Base-by-base conservation (phyloP, 2,329 filamentous ascomycete species). In the Leptodontidium sp. region DNA sequence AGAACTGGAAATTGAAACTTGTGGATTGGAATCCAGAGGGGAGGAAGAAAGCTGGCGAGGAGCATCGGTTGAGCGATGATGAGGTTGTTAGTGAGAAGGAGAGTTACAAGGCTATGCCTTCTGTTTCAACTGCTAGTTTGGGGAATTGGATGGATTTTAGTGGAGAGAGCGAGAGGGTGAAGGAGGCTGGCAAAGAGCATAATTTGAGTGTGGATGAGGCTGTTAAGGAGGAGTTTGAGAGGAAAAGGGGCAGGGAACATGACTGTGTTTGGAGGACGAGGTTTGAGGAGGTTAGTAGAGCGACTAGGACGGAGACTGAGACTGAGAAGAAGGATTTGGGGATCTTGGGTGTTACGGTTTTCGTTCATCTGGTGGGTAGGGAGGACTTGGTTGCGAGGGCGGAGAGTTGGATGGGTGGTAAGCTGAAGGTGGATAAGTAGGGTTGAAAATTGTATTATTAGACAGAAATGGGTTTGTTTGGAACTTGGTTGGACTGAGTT, bases 341-440 rank as follows among this genome's bases (percentile, higher is more conserved):
- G 1, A 68, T 77, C 17, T 64, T 61, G 32, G 74, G 76, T 2
- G 55, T 78, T 40, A 77, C 74, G 2, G 63, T 77, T 59, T 47
- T 72, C 11, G 29, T 78, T 50, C 74, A 76, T 63, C 47, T 76
- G 26, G 64, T 70, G 1, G 67, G 61, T 2, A 65, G 66, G n/a
- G 70, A 74, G 21, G 73, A 78, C 61, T 68, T 77, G 66, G 65
- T 76, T 49, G 52, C 74, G n/a, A 72, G 65, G 57, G 67, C 64
- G 29, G 66, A 64, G 40, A 50, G 49, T 47, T 67, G 65, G 68
- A 53, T 57, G 8, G 67, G 62, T 53, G 66, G 69, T 58, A 47
- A 68, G 24, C 24, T 65, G 59, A 68, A 17, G 2, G 45, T 2
- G 21, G 52, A 61, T 11, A 11, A 24, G 35, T 45, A 24, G 29